Base-by-base conservation (phyloP, 2,329 filamentous ascomycete species). In the Dactylella cylindrospora region DNA sequence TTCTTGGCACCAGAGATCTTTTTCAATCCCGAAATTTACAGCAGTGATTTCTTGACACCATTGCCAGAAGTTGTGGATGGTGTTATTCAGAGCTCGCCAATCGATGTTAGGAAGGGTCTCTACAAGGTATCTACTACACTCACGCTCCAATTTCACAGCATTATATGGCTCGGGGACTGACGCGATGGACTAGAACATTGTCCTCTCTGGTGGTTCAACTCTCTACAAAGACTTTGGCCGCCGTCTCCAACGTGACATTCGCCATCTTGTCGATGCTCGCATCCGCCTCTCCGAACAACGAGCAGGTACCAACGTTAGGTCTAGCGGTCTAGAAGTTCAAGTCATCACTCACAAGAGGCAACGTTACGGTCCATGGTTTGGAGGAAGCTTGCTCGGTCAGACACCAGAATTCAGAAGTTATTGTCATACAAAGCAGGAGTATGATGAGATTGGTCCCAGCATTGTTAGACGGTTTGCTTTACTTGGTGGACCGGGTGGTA, bases 21-120 rank as follows among this genome's bases (percentile, higher is more conserved):
- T 77, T 98, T 98, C 83, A 98, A 98, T 76, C 93, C 93, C 23
- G 93, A 98, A 77, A 98, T 98, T 71, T 97, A 97, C 80, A 95
- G 89, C 65, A 97, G 91, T 67, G 93, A 98, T 73, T 98, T 98
- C 78, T 78, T 98, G 67, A 98, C 93, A 9, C 93, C 93, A 10
- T 81, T 98, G 6, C 93, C 93, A 19, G 87, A 82, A 44, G 93
- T 98, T 44, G 94, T 98, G 65, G 93, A 98, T 72, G 86, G 86
- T 53, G 93, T 97, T 66, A 98, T 98, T 70, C 93, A 98, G 75
- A 91, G 90, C 53, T 95, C 91, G 26, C 93, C 93, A 33, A 98
- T 98, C 70, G 93, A 98, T 72, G 94, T 98, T 38, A 86, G 93
- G 71, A 84, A 93, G 76, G 93, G 93, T 33, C 80, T 98, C 29